Conservation (phyloP, 768 basidiomycete species). For the Trametes elegans region DNA sequence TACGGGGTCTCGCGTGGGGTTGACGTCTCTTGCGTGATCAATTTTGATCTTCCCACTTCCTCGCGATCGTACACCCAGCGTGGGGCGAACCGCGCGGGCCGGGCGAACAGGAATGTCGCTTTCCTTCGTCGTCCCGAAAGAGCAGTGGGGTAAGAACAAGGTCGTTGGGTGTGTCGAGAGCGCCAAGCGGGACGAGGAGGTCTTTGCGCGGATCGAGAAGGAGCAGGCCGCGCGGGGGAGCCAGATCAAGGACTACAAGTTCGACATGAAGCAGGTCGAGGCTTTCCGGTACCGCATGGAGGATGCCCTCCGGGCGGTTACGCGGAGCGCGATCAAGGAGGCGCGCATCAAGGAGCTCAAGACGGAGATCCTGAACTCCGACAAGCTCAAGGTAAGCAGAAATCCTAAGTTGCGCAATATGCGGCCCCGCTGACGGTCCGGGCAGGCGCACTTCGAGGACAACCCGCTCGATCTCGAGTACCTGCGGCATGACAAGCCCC, state of each 20-base stretch:
- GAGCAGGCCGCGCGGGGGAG: slow-evolving; percentile 62
- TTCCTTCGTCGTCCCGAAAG: slow-evolving; percentile 77
- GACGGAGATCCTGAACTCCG: slow-evolving; percentile 89
- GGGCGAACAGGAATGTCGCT: slow-evolving; percentile 91
- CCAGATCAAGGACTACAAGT: slow-evolving; percentile 83
- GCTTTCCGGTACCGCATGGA: slow-evolving; percentile 98
- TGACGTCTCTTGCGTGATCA: slow-evolving; percentile 94
- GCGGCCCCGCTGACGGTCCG: too few species aligned
- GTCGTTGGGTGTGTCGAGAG: slow-evolving; percentile 67
- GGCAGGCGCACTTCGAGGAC: slow-evolving; percentile 94
- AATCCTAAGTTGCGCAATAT: not conserved
- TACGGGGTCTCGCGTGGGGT: slow-evolving; percentile 95
- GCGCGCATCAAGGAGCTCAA: slow-evolving; percentile 93
- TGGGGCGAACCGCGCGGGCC: slow-evolving; percentile 95
- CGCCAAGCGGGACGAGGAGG: slow-evolving; percentile 71
- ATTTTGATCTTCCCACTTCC: slow-evolving; percentile 94
- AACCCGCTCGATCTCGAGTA: slow-evolving; percentile 93
- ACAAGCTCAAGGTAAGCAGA: slow-evolving; percentile 86
- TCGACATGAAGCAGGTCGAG: slow-evolving; percentile 95
- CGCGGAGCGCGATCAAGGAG: slow-evolving; percentile 81
- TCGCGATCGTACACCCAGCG: slow-evolving; percentile 91
- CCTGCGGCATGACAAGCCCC: slow-evolving; percentile 89
- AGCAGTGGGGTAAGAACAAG: slow-evolving; percentile 72
- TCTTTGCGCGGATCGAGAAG: slow-evolving; percentile 74
- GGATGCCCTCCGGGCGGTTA: slow-evolving; percentile 88